Percentiles rank a stretch among this genome's conserved stretches.
Evolutionary conservation across 345 rosid genomes (phyloP).

Genomic region (Isatis tinctoria): DNA sequence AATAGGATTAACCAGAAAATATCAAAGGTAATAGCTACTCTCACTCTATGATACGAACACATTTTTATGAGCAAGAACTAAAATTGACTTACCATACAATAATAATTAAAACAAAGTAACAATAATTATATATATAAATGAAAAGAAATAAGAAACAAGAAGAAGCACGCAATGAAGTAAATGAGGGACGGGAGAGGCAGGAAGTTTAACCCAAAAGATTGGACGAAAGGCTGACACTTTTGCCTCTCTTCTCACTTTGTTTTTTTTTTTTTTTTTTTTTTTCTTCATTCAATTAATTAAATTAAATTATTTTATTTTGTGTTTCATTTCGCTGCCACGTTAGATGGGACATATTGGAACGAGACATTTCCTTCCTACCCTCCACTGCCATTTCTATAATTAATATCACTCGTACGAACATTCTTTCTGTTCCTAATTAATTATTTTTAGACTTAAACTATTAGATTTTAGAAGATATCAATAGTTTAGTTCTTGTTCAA

Average conservation of each 20-base stretch:
- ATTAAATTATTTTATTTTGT: background rate
- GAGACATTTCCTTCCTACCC: constrained; percentile 30
- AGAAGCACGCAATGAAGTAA: constrained; percentile 39
- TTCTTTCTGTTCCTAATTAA: constrained; percentile 35
- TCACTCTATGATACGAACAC: no score
- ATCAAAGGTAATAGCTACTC: background rate
- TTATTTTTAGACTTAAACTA: background rate
- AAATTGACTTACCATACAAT: background rate
- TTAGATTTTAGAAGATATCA: background rate
- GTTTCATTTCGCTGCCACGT: constrained; percentile 1
- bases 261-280: background rate
- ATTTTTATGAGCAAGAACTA: background rate
- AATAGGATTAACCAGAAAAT: background rate
- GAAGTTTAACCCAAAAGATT: constrained; percentile 37
- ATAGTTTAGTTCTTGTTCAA: background rate
- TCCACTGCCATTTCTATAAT: constrained; percentile 29
- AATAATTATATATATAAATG: background rate
- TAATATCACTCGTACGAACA: constrained; percentile 24
- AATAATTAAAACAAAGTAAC: no score
- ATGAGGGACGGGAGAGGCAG: constrained; percentile 25
- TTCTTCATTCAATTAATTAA: background rate
- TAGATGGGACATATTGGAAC: constrained; percentile 29
- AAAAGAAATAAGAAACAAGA: background rate
- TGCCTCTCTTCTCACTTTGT: constrained; percentile 18
- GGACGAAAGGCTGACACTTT: constrained; percentile 39